Evolutionary conservation across 1,284 basidiomycete species (phyloP).

Genomic region (Cystobasidium slooffiae): DNA sequence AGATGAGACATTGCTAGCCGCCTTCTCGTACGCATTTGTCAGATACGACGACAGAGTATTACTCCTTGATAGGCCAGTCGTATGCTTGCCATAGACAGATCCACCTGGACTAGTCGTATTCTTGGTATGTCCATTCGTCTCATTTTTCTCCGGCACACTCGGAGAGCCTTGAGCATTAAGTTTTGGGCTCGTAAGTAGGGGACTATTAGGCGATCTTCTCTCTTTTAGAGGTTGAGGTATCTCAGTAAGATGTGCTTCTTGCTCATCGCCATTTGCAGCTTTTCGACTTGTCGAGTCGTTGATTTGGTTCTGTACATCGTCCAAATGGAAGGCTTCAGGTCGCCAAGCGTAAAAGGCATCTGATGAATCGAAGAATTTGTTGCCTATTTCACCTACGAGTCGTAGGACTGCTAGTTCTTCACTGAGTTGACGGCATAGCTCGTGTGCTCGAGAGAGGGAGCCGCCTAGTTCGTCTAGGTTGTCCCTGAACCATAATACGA

Average conservation of each 20-base stretch:
- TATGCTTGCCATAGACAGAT: not conserved
- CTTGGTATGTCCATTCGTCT: not conserved
- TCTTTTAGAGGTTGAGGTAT: slow-evolving; percentile 26
- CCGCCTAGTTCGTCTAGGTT: slow-evolving; percentile 46
- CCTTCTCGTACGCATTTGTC: slow-evolving; percentile 36
- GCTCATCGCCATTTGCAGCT: slow-evolving; percentile 3
- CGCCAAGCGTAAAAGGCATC: slow-evolving; percentile 50
- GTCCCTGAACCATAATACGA: slow-evolving; percentile 47
- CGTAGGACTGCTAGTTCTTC: slow-evolving; percentile 47
- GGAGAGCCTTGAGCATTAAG: slow-evolving; percentile 8
- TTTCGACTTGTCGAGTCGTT: slow-evolving; percentile 7
- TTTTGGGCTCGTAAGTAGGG: slow-evolving; percentile 21
- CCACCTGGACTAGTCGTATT: not conserved
- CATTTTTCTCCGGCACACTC: slow-evolving; percentile 13
- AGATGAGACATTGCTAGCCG: slow-evolving; percentile 35
- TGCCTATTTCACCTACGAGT: slow-evolving; percentile 50
- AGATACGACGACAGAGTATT: slow-evolving; percentile 39
- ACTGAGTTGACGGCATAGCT: slow-evolving; percentile 47
- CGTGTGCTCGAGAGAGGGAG: slow-evolving; percentile 37
- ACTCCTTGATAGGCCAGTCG: slow-evolving; percentile 20
- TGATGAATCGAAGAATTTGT: slow-evolving; percentile 47
- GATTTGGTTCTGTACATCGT: slow-evolving; percentile 39
- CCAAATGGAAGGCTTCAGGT: slow-evolving; percentile 48
- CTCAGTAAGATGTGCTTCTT: slow-evolving; percentile 26
- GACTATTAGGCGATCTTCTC: slow-evolving; percentile 13